Conservation (phyloP, 257 asterid genomes). For the Nicotiana tomentosiformis region DNA sequence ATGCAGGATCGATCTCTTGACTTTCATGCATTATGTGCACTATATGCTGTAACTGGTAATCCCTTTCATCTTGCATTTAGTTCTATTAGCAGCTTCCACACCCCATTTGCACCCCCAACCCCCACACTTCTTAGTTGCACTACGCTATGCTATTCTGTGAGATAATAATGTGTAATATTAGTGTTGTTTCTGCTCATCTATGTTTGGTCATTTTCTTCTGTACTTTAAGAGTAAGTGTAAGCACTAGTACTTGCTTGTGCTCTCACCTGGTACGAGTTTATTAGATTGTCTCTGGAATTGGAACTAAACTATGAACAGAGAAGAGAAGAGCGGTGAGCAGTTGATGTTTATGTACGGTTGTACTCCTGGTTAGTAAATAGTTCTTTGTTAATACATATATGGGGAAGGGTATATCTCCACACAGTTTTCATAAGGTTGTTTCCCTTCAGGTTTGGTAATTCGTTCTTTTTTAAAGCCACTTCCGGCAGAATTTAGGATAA, state of each 20-base stretch:
- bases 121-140: neutral
- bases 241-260: neutral
- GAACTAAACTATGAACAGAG: neutral
- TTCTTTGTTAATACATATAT: neutral
- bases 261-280: neutral
- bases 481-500: neutral
- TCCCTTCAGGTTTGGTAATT: neutral
- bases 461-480: neutral
- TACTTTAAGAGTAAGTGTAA: neutral
- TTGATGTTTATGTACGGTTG: neutral
- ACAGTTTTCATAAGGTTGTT: neutral
- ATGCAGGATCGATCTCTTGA: slow-evolving; percentile 98
- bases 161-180: neutral
- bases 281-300: neutral
- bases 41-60: slow-evolving; percentile 94
- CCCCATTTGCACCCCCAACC: neutral
- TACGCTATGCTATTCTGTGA: neutral
- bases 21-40: slow-evolving; percentile 81
- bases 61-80: neutral
- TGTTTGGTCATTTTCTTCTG: neutral
- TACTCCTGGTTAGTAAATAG: neutral
- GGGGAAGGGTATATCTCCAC: neutral
- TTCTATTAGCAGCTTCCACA: neutral
- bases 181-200: neutral
- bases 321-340: neutral